phyloP scores from a whole-genome alignment of 495 filamentous ascomycete genomes.

The Xylaria curta region DNA sequence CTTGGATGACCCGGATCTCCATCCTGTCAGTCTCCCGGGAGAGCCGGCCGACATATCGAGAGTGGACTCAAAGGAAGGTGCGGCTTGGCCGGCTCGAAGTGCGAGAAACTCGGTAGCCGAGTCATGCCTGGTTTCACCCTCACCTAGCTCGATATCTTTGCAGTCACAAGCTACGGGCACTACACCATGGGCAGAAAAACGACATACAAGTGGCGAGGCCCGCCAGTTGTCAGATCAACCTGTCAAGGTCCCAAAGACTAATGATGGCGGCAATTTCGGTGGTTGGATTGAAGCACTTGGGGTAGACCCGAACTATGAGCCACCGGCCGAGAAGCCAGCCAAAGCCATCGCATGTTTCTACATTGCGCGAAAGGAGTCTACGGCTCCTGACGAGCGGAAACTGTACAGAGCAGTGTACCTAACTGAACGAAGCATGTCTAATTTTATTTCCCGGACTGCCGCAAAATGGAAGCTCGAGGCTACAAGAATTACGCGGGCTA shows the following conservation, averaged over 20 bases:
- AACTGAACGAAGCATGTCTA: slow-evolving; percentile 71
- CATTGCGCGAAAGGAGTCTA: slow-evolving; percentile 64
- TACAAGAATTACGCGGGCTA: slow-evolving; percentile 66
- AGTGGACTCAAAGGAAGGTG: slow-evolving; percentile 61
- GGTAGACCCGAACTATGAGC: slow-evolving; percentile 83
- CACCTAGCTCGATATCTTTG: slow-evolving; percentile 67
- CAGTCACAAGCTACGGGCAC: slow-evolving; percentile 59
- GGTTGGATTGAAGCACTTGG: slow-evolving; percentile 92
- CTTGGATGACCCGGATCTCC: slow-evolving; percentile 85
- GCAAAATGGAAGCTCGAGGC: slow-evolving; percentile 81
- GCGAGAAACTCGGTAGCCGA: slow-evolving; percentile 58
- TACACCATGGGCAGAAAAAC: slow-evolving; percentile 45
- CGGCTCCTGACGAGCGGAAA: slow-evolving; percentile 60
- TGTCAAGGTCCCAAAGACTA: slow-evolving; percentile 52
- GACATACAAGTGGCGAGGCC: slow-evolving; percentile 35
- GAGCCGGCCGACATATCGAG: slow-evolving; percentile 66
- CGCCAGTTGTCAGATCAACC: slow-evolving; percentile 57
- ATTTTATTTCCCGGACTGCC: slow-evolving; percentile 73
- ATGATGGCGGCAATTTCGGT: slow-evolving; percentile 62
- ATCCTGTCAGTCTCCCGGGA: slow-evolving; percentile 78
- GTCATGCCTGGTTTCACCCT: slow-evolving; percentile 75
- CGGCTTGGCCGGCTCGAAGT: slow-evolving; percentile 60
- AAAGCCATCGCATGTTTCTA: slow-evolving; percentile 91
- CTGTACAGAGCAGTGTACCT: slow-evolving; percentile 90
- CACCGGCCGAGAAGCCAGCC: slow-evolving; percentile 71